Base-by-base conservation (phyloP, 441 rosid species). In the Pelargonium myrrhifolium region DNA sequence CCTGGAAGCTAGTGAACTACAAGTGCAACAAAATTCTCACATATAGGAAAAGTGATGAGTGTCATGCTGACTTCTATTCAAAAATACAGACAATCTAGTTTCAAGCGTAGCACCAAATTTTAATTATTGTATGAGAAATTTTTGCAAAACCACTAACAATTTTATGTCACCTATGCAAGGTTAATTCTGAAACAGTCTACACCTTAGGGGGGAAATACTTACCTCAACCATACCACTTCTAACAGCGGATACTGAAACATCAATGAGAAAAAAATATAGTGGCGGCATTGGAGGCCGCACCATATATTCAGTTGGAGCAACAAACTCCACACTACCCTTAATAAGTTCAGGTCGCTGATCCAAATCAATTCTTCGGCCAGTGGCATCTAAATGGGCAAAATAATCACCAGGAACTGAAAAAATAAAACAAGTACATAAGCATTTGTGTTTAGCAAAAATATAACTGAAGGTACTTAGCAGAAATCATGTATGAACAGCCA, bases 231-330 rank as follows among this genome's bases (percentile, higher is more conserved):
- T 92, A 70, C 97, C 98, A 81, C 95, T 95, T 78, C 89, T 85
- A 73, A 79, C 77, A 21, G 98, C 93, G 62, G 93, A 87, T 74
- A 89, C 65, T 1, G 98, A 95, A 72, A 95, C 99, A 70, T 95
- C 99, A 66, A 95, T 90, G 70, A 95, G 93, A 74, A 95, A 95
- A 81, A 95, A 95, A 79, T 89, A 95, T 53, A 86, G 76, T 49
- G 99, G 99, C 3, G 97, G 96, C 98, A 95, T 95, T 65, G 97
- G 99, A 61, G 99, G 99, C 81, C 98, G 96, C 82, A 92, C 99
- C 99, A 95, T 95, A 75, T 92, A 95, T 75, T 95, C 99, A 20
- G 97, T 87, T 72, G 98, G 97, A 80, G 98, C 98, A 77, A 95
- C 89, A 79, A 85, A 89, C 76, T 95, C 99, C 66, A 92, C 92